Evolutionary conservation across 306 rosid species (phyloP).

Genomic region (Pachyrhizus erosus): DNA sequence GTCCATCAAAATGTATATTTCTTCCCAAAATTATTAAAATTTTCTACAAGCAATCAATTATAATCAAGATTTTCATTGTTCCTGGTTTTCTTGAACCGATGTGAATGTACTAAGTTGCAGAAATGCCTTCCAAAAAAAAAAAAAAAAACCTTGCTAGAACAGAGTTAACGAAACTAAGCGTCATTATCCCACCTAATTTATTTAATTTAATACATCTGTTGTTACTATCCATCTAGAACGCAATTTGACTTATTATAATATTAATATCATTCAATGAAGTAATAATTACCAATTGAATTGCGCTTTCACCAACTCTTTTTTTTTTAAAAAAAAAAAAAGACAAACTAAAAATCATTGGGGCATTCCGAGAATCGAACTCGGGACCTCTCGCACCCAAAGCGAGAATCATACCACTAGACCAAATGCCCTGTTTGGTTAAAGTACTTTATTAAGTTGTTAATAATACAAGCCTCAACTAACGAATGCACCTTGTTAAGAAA

Average conservation of each 20-base stretch:
- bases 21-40: background rate
- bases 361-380: conserved; percentile 51
- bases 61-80: background rate
- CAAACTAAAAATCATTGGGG: conserved; percentile 27
- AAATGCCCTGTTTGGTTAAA: background rate
- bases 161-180: background rate
- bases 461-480: background rate
- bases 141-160: too few relatives aligned
- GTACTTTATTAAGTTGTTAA: accelerated
- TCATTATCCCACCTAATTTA: background rate
- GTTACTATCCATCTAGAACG: background rate
- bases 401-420: conserved; percentile 49
- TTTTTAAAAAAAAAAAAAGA: background rate
- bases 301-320: too few relatives aligned
- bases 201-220: background rate
- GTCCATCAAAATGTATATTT: background rate
- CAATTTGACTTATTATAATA: too few relatives aligned
- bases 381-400: conserved; percentile 56
- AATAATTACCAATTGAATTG: too few relatives aligned
- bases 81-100: background rate
- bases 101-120: background rate
- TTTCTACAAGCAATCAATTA: background rate
- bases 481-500: background rate
- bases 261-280: too few relatives aligned
- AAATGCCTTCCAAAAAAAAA: background rate